phyloP scores from a whole-genome alignment of 1,284 basidiomycete species.

The Gomphus bonarii region DNA sequence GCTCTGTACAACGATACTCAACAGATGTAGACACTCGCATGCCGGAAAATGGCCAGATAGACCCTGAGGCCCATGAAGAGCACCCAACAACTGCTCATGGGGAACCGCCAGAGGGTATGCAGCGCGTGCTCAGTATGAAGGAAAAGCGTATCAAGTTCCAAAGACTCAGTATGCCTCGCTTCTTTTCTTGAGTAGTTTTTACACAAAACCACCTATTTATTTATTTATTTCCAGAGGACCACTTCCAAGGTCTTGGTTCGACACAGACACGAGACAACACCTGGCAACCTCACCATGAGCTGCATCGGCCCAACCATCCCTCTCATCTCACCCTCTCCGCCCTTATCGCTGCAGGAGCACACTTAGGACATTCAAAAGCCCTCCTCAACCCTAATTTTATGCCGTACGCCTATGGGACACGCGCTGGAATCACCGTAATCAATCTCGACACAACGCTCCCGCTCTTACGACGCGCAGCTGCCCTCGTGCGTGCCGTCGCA shows the following conservation, averaged over 20 bases:
- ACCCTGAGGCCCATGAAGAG: background rate
- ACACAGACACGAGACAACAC: slow-evolving; percentile 60
- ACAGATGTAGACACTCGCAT: background rate
- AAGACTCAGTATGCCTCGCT: slow-evolving; percentile 37
- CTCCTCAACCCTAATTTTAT: slow-evolving; percentile 83
- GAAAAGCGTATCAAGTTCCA: slow-evolving; percentile 42
- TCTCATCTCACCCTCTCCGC: slow-evolving; percentile 75
- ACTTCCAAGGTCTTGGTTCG: slow-evolving; percentile 67
- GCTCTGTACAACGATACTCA: background rate
- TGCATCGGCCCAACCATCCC: slow-evolving; percentile 54
- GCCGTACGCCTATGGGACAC: slow-evolving; percentile 91
- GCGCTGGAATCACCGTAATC: slow-evolving; percentile 87
- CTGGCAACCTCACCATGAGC: slow-evolving; percentile 65
- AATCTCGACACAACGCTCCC: slow-evolving; percentile 93
- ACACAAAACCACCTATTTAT: slow-evolving; percentile 8
- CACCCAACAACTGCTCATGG: background rate
- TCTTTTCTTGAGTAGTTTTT: slow-evolving; percentile 6
- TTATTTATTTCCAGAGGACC: slow-evolving; percentile 40
- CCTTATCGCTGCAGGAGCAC: slow-evolving; percentile 87
- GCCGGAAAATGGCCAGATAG: background rate
- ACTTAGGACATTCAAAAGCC: slow-evolving; percentile 81
- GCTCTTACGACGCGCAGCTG: slow-evolving; percentile 82
- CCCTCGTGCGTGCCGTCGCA: slow-evolving; percentile 77
- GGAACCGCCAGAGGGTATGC: slow-evolving; percentile 10
- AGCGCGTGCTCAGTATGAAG: slow-evolving; percentile 8